Evolutionary conservation across 1,139 yeast genomes (phyloP).

Genomic region (Arxiozyma bovina): DNA sequence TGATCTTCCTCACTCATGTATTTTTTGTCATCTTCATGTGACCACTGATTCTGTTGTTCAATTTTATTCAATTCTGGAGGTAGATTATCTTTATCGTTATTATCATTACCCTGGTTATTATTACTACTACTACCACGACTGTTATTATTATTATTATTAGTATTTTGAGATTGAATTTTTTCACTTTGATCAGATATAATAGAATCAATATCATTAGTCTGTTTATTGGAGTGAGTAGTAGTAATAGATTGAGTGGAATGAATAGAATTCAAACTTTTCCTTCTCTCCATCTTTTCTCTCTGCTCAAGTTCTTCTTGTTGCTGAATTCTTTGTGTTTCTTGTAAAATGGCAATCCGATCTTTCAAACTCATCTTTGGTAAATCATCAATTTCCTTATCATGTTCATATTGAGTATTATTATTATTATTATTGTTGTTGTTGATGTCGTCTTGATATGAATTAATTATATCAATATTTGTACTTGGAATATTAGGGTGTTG

Average conservation of each 20-base stretch:
- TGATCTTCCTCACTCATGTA: neutral
- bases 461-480: neutral
- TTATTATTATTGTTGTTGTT: neutral
- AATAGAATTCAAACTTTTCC: conserved; percentile 3
- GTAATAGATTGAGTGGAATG: neutral
- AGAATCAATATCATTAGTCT: neutral
- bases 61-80: neutral
- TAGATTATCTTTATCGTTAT: neutral
- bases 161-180: neutral
- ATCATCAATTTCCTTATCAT: conserved; percentile 35
- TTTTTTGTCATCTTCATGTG: neutral
- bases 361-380: conserved; percentile 72
- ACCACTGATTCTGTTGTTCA: too few relatives aligned
- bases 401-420: neutral
- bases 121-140: too few relatives aligned
- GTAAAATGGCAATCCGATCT: conserved; percentile 78
- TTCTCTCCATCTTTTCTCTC: neutral
- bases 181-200: neutral
- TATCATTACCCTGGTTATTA: neutral
- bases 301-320: conserved; percentile 39
- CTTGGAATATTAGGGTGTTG: neutral
- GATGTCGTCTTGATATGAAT: neutral
- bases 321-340: conserved; percentile 73
- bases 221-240: neutral
- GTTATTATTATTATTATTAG: neutral